Conservation (phyloP, 2,329 filamentous ascomycete species). For the Endoconidiophora polonica region DNA sequence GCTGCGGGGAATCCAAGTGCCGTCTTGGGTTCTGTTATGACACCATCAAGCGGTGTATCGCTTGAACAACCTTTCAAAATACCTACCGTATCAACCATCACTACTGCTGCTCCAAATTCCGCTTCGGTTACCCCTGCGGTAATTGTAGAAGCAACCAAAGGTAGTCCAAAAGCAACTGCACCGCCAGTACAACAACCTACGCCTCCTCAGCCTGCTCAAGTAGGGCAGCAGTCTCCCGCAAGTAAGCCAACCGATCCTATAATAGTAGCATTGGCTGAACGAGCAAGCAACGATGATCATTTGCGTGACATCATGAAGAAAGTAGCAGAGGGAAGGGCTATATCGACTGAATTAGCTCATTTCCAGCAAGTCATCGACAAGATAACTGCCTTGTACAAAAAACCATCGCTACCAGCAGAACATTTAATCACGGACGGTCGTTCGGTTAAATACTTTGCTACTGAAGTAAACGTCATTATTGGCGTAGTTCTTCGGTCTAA, state of each 20-base stretch:
- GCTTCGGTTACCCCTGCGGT: neutral
- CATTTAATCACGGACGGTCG: conserved; percentile 36
- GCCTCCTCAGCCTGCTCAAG: conserved; percentile 14
- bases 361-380: conserved; percentile 73
- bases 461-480: conserved; percentile 39
- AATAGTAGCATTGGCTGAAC: conserved; percentile 61
- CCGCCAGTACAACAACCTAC: conserved; percentile 15
- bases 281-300: conserved; percentile 54
- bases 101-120: neutral
- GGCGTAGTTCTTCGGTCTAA: conserved; percentile 44
- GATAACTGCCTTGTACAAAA: conserved; percentile 45
- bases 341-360: conserved; percentile 50
- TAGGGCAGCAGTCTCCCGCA: conserved; percentile 16
- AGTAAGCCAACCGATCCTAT: conserved; percentile 46
- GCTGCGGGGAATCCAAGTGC: conserved; percentile 13
- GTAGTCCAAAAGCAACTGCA: conserved; percentile 6
- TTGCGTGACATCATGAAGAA: conserved; percentile 69
- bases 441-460: conserved; percentile 43
- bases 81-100: no score
- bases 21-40: conserved; percentile 14
- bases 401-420: conserved; percentile 37
- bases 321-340: conserved; percentile 59
- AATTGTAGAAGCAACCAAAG: neutral
- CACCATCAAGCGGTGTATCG: conserved; percentile 11
- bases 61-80: no score